Conservation (phyloP, 2,329 filamentous ascomycete genomes). For the Thelonectria blattea region DNA sequence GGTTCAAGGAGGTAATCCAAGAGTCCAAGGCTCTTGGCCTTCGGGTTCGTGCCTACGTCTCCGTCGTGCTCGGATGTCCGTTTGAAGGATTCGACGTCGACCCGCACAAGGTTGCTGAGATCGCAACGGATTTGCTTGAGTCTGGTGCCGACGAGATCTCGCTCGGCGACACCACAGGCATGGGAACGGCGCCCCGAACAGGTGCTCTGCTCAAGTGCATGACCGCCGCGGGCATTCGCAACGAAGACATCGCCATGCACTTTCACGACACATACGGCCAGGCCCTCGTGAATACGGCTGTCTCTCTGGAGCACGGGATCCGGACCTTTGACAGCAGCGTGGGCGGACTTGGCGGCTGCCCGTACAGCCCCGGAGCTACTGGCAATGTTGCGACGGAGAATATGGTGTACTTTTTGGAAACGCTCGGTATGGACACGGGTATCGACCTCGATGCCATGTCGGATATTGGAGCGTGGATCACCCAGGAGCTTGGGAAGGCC, state of each 20-base stretch:
- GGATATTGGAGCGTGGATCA: conserved; percentile 77
- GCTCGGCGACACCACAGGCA: conserved; percentile 88
- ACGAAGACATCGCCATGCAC: conserved; percentile 78
- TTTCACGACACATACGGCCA: conserved; percentile 91
- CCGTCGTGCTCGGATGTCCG: conserved; percentile 80
- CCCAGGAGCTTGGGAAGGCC: conserved; percentile 63
- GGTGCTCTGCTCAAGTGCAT: conserved; percentile 68
- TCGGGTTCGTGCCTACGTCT: conserved; percentile 79
- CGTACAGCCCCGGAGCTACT: conserved; percentile 83
- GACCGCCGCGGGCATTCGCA: conserved; percentile 69
- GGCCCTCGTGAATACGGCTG: conserved; percentile 81
- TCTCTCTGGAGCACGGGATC: conserved; percentile 78
- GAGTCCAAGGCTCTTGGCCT: conserved; percentile 69
- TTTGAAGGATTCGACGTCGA: conserved; percentile 72
- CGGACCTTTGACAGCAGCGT: conserved; percentile 82
- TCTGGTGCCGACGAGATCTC: conserved; percentile 92
- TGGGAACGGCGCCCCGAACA: conserved; percentile 80
- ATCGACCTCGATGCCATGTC: conserved; percentile 71
- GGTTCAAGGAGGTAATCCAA: conserved; percentile 73
- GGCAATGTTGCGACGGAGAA: conserved; percentile 89
- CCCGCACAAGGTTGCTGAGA: conserved; percentile 67
- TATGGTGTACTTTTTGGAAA: conserved; percentile 78
- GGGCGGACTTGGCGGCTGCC: conserved; percentile 82
- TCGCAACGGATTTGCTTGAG: conserved; percentile 74
- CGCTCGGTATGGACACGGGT: conserved; percentile 75